Conservation (phyloP, 1,284 basidiomycete genomes). For the Earliella scabrosa region DNA sequence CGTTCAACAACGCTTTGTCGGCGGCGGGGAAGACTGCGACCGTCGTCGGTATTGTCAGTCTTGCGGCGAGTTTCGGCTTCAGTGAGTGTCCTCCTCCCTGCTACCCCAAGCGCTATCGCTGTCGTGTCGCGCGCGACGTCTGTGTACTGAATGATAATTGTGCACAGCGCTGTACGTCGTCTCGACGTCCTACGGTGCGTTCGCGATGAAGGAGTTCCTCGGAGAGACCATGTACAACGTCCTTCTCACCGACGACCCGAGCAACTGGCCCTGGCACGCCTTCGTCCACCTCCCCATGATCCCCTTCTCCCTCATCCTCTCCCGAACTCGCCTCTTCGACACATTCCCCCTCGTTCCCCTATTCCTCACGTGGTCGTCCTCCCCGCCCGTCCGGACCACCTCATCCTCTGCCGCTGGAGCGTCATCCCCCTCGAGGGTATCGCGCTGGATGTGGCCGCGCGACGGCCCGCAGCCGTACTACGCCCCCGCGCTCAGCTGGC, state of each 20-base stretch:
- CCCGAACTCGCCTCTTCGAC: conserved; percentile 55
- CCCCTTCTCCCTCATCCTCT: conserved; percentile 58
- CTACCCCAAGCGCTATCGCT: no score
- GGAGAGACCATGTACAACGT: conserved; percentile 66
- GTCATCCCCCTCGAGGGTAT: background rate
- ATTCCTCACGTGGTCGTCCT: conserved; percentile 68
- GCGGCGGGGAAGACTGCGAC: conserved; percentile 54
- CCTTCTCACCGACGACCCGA: conserved; percentile 64
- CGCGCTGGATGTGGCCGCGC: conserved; percentile 3
- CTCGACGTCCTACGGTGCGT: conserved; percentile 70
- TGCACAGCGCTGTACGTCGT: conserved; percentile 62
- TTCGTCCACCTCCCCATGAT: conserved; percentile 72
- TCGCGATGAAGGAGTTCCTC: conserved; percentile 70
- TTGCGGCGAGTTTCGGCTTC: conserved; percentile 46
- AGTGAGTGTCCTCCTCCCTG: conserved; percentile 35
- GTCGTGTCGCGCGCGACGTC: no score
- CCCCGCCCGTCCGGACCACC: conserved; percentile 41
- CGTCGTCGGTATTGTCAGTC: conserved; percentile 46
- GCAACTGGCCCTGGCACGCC: conserved; percentile 72
- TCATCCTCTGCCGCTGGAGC: no score
- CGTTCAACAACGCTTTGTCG: conserved; percentile 52
- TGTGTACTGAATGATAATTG: no score
- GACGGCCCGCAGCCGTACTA: background rate
- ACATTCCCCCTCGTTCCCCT: conserved; percentile 58
- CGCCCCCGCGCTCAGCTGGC: conserved; percentile 49